Evolutionary conservation across 2,329 filamentous ascomycete species (phyloP).

Genomic region (Grosmannia serpens): DNA sequence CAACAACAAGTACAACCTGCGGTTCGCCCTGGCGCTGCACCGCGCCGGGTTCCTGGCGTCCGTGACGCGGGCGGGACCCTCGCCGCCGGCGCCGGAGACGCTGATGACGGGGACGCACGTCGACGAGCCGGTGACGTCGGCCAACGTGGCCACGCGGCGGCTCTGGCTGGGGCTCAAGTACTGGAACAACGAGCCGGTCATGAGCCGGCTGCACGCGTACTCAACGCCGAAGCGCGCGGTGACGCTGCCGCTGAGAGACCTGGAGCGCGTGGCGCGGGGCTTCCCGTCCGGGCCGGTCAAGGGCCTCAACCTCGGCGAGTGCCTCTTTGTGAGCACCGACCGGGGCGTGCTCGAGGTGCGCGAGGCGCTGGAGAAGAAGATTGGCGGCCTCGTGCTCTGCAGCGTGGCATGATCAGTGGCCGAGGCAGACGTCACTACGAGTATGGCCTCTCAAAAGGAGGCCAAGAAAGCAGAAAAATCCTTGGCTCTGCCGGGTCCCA

Average conservation of each 20-base stretch:
- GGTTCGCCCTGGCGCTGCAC: constrained; percentile 65
- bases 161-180: constrained; percentile 90
- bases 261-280: constrained; percentile 58
- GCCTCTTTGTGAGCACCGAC: constrained; percentile 68
- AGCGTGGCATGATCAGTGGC: constrained; percentile 36
- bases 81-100: constrained; percentile 36
- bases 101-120: constrained; percentile 23
- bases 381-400: constrained; percentile 73
- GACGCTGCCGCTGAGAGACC: constrained; percentile 48
- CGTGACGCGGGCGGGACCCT: constrained; percentile 59
- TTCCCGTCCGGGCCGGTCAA: constrained; percentile 57
- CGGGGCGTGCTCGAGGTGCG: constrained; percentile 68
- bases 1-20: constrained; percentile 69
- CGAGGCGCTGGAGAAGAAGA: constrained; percentile 68
- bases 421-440: background rate
- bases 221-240: constrained; percentile 66
- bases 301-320: constrained; percentile 71
- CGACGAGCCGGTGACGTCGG: constrained; percentile 48
- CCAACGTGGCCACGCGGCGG: constrained; percentile 62
- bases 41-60: constrained; percentile 70
- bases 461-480: no score
- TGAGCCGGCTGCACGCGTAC: constrained; percentile 54
- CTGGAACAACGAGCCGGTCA: constrained; percentile 69
- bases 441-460: no score
- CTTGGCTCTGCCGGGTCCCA: no score